Evolutionary conservation across 257 asterid species (phyloP).

Genomic region (Primulina huaijiensis): DNA sequence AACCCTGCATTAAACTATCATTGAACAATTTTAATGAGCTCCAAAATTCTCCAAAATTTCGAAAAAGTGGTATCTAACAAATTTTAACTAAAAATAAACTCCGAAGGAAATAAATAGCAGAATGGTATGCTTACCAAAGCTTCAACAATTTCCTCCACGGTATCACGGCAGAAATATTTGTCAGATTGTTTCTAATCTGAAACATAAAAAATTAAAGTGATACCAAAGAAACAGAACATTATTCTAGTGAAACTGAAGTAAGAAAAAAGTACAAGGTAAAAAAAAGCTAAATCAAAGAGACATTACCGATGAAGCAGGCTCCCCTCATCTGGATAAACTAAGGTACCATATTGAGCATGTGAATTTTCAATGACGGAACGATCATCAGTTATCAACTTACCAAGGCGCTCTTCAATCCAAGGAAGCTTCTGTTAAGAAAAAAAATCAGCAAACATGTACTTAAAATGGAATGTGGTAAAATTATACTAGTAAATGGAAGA

Average conservation of each 20-base stretch:
- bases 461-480: background rate
- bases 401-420: constrained; percentile 88
- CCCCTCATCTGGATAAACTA: constrained; percentile 70
- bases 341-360: constrained; percentile 82
- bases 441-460: constrained; percentile 15
- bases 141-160: constrained; percentile 83
- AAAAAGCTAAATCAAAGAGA: constrained; percentile 15
- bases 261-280: background rate
- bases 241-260: background rate
- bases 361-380: constrained; percentile 78
- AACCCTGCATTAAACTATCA: too few species aligned
- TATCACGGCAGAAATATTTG: constrained; percentile 65
- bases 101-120: background rate
- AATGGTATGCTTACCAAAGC: constrained; percentile 62
- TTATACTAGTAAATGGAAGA: constrained; percentile 24
- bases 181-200: constrained; percentile 77
- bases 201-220: constrained; percentile 24
- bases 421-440: constrained; percentile 71
- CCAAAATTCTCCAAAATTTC: background rate
- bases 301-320: constrained; percentile 73
- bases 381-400: constrained; percentile 81
- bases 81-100: constrained; percentile 1
- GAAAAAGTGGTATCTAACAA: background rate
- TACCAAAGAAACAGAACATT: constrained; percentile 13
- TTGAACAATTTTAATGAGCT: background rate